Evolutionary conservation across 2,329 filamentous ascomycete genomes (phyloP).

Genomic region (Paecilomyces sp.): DNA sequence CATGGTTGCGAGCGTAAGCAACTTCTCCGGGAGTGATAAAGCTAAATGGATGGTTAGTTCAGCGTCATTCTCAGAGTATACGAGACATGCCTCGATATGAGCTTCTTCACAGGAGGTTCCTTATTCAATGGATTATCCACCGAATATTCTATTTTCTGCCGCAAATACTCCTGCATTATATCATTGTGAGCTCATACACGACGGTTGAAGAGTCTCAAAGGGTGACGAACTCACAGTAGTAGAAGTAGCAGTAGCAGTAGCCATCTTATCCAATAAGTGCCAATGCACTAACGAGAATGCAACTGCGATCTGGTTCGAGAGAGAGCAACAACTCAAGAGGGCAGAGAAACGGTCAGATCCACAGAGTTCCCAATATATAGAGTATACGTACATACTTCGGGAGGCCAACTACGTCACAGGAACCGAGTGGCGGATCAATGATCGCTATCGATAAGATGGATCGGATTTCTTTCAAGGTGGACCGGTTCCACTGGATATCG

Average conservation of each 20-base stretch:
- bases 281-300: neutral
- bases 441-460: neutral
- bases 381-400: neutral
- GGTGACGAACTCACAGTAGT: neutral
- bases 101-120: constrained; percentile 21
- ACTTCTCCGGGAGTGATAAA: constrained; percentile 47
- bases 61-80: neutral
- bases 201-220: neutral
- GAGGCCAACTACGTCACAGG: neutral
- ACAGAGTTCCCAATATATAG: no score
- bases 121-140: constrained; percentile 24
- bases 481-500: neutral
- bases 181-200: neutral
- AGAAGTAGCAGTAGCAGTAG: neutral
- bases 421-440: neutral
- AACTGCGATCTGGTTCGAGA: neutral
- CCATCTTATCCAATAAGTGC: neutral
- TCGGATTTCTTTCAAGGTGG: neutral
- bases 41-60: constrained; percentile 15
- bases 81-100: constrained; percentile 20
- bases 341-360: neutral
- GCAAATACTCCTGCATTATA: neutral
- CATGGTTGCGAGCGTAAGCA: constrained; percentile 54
- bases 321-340: neutral
- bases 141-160: constrained; percentile 11